These are phyloP conservation scores for Trypanosoma cruzi DNA, from an alignment of 208 protist species.

Conservation along the genomic window DNA sequence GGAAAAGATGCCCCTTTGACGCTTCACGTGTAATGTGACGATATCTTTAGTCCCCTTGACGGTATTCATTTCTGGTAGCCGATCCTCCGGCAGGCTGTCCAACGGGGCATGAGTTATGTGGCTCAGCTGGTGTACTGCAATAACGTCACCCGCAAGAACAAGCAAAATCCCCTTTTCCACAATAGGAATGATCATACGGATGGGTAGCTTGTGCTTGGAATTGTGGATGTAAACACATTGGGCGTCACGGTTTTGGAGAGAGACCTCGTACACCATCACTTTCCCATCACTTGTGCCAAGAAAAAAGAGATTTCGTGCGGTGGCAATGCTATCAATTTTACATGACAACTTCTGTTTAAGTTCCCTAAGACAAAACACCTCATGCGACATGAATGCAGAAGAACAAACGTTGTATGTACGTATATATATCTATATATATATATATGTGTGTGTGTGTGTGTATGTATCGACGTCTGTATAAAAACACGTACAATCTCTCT, in stretches of 20 bases:
- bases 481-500: too few relatives aligned
- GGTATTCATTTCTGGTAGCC: constrained; percentile 19
- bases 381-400: constrained; percentile 17
- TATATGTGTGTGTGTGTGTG: too few relatives aligned
- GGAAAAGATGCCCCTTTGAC: constrained; percentile 38
- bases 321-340: constrained; percentile 51
- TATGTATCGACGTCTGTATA: too few relatives aligned
- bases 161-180: constrained; percentile 29
- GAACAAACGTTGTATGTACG: not conserved
- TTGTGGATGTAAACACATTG: constrained; percentile 34
- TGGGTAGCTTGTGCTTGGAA: constrained; percentile 32
- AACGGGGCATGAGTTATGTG: constrained; percentile 11
- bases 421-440: too few relatives aligned
- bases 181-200: constrained; percentile 42
- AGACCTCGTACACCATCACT: constrained; percentile 46
- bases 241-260: constrained; percentile 9
- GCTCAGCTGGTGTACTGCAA: constrained; percentile 32
- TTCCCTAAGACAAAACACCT: constrained; percentile 29
- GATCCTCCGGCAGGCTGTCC: constrained; percentile 32
- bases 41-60: constrained; percentile 39
- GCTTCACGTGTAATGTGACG: constrained; percentile 44
- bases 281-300: constrained; percentile 64
- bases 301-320: constrained; percentile 42
- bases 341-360: constrained; percentile 27
- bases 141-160: constrained; percentile 25